Conservation (phyloP, 2,329 filamentous ascomycete species). For the Aspergillus alliaceus region DNA sequence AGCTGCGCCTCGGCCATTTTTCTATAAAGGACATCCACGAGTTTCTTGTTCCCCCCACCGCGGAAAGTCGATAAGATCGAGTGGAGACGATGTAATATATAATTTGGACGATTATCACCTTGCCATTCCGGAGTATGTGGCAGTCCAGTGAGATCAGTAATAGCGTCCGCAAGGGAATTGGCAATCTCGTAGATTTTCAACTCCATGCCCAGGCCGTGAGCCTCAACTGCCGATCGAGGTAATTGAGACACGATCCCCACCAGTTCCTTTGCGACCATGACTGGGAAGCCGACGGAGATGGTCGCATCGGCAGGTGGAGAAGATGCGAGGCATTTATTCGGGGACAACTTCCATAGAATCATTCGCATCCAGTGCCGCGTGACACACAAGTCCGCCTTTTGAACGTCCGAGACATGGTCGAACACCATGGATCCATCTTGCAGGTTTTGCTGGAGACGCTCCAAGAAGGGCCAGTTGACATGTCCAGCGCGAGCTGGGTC, state of each 20-base stretch:
- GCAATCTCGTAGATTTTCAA: conserved; percentile 28
- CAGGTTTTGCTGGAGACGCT: conserved; percentile 43
- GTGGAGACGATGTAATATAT: conserved; percentile 20
- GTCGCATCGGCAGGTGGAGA: conserved; percentile 12
- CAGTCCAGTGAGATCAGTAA: conserved; percentile 19
- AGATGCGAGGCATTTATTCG: conserved; percentile 26
- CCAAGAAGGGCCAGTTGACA: conserved; percentile 29
- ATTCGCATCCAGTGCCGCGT: conserved; percentile 55
- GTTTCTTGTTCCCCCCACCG: conserved; percentile 20
- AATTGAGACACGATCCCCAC: conserved; percentile 45
- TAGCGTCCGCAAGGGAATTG: conserved; percentile 25
- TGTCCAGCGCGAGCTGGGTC: conserved; percentile 18
- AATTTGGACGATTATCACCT: conserved; percentile 21
- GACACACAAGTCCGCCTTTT: conserved; percentile 51
- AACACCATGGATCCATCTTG: conserved; percentile 43
- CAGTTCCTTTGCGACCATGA: conserved; percentile 50
- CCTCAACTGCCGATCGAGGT: conserved; percentile 50
- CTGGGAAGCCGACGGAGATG: conserved; percentile 26
- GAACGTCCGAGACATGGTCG: conserved; percentile 48
- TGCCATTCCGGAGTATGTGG: conserved; percentile 14
- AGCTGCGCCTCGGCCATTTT: conserved; percentile 25
- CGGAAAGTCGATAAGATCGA: conserved; percentile 23
- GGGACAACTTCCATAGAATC: conserved; percentile 48
- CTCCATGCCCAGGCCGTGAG: conserved; percentile 50
- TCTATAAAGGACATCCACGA: conserved; percentile 22